These are phyloP conservation scores for Lachancea waltii DNA, from an alignment of 805 yeast genomes.

Conservation along the genomic window DNA sequence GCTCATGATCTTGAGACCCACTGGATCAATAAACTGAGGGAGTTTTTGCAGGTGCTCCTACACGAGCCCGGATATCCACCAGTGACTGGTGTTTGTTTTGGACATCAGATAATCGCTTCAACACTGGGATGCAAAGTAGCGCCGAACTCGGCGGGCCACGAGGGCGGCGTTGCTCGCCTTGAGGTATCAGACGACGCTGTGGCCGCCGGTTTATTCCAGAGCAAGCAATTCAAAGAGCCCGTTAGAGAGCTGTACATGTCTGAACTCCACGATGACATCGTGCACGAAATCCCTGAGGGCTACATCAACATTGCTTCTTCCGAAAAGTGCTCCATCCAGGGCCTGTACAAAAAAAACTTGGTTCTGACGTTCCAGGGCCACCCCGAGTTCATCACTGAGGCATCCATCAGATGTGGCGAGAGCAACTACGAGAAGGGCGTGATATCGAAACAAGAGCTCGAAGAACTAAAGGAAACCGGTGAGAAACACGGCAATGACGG, in stretches of 20 bases:
- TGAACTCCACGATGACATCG: conserved; percentile 57
- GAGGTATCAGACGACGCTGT: conserved; percentile 36
- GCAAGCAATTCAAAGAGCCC: not conserved
- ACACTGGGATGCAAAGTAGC: conserved; percentile 57
- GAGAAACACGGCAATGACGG: conserved; percentile 4
- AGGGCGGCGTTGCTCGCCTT: conserved; percentile 54
- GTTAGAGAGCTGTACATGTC: conserved; percentile 31
- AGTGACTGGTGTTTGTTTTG: conserved; percentile 73
- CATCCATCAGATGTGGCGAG: conserved; percentile 11
- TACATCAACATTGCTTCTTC: conserved; percentile 46
- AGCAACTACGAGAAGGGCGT: not conserved
- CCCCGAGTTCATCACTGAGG: conserved; percentile 61
- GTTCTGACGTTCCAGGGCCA: conserved; percentile 81
- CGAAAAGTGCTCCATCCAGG: conserved; percentile 55
- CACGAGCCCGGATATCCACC: conserved; percentile 34
- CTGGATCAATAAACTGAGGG: conserved; percentile 39
- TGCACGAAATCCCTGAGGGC: conserved; percentile 38
- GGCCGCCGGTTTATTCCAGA: conserved; percentile 20
- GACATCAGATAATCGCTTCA: conserved; percentile 73
- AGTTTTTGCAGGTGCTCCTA: conserved; percentile 27
- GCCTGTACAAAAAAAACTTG: conserved; percentile 46
- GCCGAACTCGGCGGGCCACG: conserved; percentile 64
- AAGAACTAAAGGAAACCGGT: not conserved
- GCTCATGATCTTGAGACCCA: conserved; percentile 34
- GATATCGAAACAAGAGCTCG: not conserved